Evolutionary conservation across 192 early-diverging fungal genomes (phyloP), one percentile per base, ranked within the genome.

Genomic region (Umbelopsis isabellina): DNA sequence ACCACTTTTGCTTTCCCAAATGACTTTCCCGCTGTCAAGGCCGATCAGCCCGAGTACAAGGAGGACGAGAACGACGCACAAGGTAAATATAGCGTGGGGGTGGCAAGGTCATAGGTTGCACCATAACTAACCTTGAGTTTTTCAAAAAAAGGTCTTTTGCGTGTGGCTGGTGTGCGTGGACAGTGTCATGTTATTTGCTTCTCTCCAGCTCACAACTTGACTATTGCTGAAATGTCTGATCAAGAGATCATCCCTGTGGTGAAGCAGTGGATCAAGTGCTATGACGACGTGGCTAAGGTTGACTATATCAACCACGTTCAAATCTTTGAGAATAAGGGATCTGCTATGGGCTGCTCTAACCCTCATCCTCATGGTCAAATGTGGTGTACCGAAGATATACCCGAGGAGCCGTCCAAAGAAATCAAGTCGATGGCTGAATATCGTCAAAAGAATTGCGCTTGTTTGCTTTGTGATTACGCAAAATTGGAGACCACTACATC

Each of bases 281-380:
- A 91, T 66, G 61, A 75, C 7, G 75, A 85, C 9, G 77, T 95
- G 30, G 75, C 81, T 7, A 51, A 77, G 8, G 68, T 86, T 16
- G 75, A 81, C 1, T 75, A 71, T 47, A 85, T 98, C 68, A 81
- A 84, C 41, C 91, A 99, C 73, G 91, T 95, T 45, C 95, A 97
- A 82, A 84, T 99, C 51, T 99, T 99, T 86, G 97, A 99, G 72
- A 99, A 99, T 84, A 99, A 99, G 83, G 97, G 97, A 10, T 82
- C 91, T 0, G 85, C 88, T 48, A 97, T 99, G 97, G 97, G 97
- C 13, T 99, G 97, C 79, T 96, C 94, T 27, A 97, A 96, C 75
- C 95, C 97, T 22, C 97, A 98, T 75, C 95, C 95, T 46, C 97
- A 99, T 55, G 90, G 95, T 46, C 95, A 97, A 76, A 87, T 94